Evolutionary conservation across 305 asterid species (phyloP), one percentile per base, ranked within the genome.

Genomic region (Caryopteris hybrid): DNA sequence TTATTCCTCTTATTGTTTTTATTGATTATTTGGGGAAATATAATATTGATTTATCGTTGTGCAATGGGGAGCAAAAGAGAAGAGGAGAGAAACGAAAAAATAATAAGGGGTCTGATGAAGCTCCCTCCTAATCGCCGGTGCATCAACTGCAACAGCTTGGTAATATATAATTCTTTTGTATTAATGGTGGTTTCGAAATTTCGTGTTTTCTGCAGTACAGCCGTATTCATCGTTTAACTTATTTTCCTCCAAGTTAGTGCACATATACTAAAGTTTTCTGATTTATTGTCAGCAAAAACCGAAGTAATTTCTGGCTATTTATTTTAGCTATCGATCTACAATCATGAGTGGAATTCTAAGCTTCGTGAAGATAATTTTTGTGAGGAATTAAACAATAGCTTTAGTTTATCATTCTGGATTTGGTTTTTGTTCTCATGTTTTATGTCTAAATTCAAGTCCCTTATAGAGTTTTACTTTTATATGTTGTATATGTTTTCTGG

Each of bases 81-180:
- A 67, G 95, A 84, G 74, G 96, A 84, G 76, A 81, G 88, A 64
- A 87, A 83, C 66, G 95, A 90, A 73, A 90, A 85, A 85, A 80
- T 87, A 68, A 90, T 90, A 25, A 76, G 96, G 73, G 96, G 96
- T 20, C 86, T 90, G 57, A 81, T 90, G 86, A 90, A 90, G 83
- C 92, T 90, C 76, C 96, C 93, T 11, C 96, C 95, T 42, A 90
- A 90, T 85, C 91, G 96, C 70, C 74, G 89, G 73, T 90, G 95
- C 85, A 85, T 90, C 53, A 90, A 90, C 81, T 90, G 96, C 81
- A 86, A 90, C 83, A 77, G 84, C 78, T 84, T 90, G 96, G 96
- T 89, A 71, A 67, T 17, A 14, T 38, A n/a, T 38, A 54, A n/a
- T 59, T 61, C 54, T 1, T 51, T 21, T 45, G 47, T 8, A 43